A percentile compares a stretch with the other conserved stretches of the same genome.
Conservation (phyloP, 768 basidiomycete species). For the Mycena leptocephala region DNA sequence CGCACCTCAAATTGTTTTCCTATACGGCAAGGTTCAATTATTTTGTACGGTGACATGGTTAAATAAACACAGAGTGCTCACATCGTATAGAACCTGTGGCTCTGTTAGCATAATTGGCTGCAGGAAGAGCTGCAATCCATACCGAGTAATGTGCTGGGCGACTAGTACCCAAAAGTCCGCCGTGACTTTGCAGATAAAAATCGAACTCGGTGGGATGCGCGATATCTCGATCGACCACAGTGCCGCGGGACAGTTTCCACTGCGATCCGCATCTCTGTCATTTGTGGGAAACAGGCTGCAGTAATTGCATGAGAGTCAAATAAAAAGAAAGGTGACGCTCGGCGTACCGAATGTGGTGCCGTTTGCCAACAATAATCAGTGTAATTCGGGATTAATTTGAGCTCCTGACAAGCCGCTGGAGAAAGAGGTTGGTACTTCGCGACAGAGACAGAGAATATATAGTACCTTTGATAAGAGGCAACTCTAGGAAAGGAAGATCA, state of each 20-base stretch:
- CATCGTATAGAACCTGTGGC: constrained; percentile 60
- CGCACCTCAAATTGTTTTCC: constrained; percentile 75
- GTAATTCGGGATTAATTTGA: constrained; percentile 81
- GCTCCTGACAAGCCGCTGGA: constrained; percentile 74
- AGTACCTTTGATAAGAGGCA: constrained; percentile 72
- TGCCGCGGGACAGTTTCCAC: constrained; percentile 84
- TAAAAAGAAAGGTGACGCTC: background rate
- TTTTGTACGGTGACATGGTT: too few species aligned
- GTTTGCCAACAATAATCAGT: constrained; percentile 85
- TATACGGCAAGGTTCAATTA: constrained; percentile 24
- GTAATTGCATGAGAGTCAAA: background rate
- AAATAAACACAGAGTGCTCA: constrained; percentile 39
- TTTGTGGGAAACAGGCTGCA: constrained; percentile 60
- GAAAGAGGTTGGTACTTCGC: background rate
- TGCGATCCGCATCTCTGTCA: constrained; percentile 68
- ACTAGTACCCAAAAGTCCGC: constrained; percentile 84
- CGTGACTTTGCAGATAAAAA: constrained; percentile 86
- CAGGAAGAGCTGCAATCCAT: constrained; percentile 22
- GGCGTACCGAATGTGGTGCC: constrained; percentile 69
- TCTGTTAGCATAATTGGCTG: background rate
- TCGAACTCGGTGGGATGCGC: constrained; percentile 83
- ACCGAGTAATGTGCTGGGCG: constrained; percentile 65
- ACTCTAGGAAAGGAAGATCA: constrained; percentile 61
- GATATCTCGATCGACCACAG: constrained; percentile 82
- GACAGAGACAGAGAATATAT: constrained; percentile 35